Evolutionary conservation across 805 yeast species (phyloP).

Genomic region (Grigorovia humatica): DNA sequence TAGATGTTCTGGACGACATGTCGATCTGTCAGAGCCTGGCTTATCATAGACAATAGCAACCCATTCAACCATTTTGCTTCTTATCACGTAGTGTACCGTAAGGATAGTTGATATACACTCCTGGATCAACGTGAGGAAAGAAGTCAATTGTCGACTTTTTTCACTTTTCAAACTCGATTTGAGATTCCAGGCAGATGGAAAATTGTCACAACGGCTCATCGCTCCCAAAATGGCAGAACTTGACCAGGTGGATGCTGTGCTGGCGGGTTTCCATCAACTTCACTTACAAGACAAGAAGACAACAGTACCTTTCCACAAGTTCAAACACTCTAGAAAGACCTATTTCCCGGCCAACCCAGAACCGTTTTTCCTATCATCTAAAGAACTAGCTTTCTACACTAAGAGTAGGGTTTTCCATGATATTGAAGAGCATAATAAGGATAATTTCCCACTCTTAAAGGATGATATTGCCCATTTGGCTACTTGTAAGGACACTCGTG

Average conservation of each 20-base stretch:
- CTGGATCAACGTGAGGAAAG: background rate
- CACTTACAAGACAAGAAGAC: background rate
- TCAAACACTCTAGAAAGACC: background rate
- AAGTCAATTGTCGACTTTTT: background rate
- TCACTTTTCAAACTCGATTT: background rate
- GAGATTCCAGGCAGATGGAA: background rate
- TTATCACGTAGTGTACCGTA: background rate
- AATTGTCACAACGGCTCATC: too few species aligned
- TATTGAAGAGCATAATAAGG: background rate
- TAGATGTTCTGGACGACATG: conserved; percentile 44
- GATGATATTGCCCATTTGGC: conserved; percentile 8
- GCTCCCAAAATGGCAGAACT: background rate
- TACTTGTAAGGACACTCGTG: background rate
- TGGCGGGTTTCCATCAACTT: background rate
- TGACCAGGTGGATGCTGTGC: background rate
- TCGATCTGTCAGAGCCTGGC: conserved; percentile 49
- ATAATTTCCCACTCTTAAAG: conserved; percentile 8
- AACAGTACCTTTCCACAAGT: background rate
- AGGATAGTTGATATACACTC: too few species aligned
- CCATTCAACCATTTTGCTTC: conserved; percentile 43
- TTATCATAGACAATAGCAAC: conserved; percentile 61
- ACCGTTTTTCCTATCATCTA: conserved; percentile 9
- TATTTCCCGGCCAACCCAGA: conserved; percentile 3
- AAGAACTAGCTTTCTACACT: conserved; percentile 14
- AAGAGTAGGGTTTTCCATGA: conserved; percentile 3